Evolutionary conservation across 768 basidiomycete genomes (phyloP).

Genomic region (Phanerodontia chrysosporium): DNA sequence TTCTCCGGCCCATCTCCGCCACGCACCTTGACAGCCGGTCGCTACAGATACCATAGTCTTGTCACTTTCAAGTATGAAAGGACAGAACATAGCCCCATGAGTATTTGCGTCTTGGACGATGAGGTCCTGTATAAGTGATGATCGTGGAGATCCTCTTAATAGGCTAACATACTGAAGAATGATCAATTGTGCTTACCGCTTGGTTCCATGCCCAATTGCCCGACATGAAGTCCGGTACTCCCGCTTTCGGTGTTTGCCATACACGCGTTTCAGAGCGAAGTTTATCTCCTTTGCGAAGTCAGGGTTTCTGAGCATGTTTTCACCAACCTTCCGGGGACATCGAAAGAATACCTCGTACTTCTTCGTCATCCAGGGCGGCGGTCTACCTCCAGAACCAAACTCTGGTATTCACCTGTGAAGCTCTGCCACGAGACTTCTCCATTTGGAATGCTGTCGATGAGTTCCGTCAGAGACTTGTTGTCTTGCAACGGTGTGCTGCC

Average conservation of each 20-base stretch:
- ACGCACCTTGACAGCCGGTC: too few species aligned
- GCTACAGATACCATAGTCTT: constrained; percentile 18
- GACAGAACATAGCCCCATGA: constrained; percentile 7
- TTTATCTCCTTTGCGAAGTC: constrained; percentile 21
- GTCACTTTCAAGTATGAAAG: constrained; percentile 13
- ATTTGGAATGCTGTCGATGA: constrained; percentile 23
- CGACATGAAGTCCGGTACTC: too few species aligned
- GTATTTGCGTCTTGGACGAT: constrained; percentile 7
- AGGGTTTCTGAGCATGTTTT: constrained; percentile 18
- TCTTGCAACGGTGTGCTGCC: constrained; percentile 5
- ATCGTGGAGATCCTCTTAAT: too few species aligned
- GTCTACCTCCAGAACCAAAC: constrained; percentile 9
- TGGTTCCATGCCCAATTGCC: too few species aligned
- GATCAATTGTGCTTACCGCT: too few species aligned
- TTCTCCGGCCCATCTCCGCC: too few species aligned
- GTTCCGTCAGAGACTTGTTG: constrained; percentile 18
- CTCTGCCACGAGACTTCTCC: constrained; percentile 29
- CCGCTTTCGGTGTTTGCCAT: background rate
- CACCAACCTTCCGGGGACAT: constrained; percentile 11
- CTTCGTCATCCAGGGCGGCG: constrained; percentile 18
- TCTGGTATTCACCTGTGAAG: constrained; percentile 17
- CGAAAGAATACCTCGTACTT: constrained; percentile 27
- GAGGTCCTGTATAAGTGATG: constrained; percentile 8
- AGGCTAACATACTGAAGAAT: too few species aligned
- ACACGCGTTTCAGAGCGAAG: constrained; percentile 1